phyloP scores from a whole-genome alignment of 2,329 filamentous ascomycete species.

The Coleophoma eucalyptorum region DNA sequence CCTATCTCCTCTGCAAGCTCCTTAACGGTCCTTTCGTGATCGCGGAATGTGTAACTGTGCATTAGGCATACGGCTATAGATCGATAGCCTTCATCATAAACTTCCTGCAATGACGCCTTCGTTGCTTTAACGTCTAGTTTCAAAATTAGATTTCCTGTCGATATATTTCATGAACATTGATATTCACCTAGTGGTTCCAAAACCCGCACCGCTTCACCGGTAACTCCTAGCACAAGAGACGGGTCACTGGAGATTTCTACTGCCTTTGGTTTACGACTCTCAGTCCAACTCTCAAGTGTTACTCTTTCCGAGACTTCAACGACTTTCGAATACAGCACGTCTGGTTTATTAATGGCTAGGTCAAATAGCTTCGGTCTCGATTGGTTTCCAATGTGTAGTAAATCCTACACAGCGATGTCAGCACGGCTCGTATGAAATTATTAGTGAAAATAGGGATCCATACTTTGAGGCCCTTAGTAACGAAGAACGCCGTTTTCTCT shows the following conservation, averaged over 20 bases:
- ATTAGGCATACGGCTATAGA: conserved; percentile 64
- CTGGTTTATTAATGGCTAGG: conserved; percentile 61
- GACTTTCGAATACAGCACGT: conserved; percentile 63
- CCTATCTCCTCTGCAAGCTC: conserved; percentile 58
- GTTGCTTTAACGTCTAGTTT: conserved; percentile 54
- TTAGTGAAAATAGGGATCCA: too few species aligned
- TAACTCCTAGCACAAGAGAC: conserved; percentile 55
- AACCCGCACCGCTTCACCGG: conserved; percentile 61
- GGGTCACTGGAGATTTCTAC: conserved; percentile 39
- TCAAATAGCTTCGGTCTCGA: conserved; percentile 68
- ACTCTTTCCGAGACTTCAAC: conserved; percentile 69
- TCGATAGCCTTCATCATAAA: conserved; percentile 54
- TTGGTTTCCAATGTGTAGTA: conserved; percentile 68
- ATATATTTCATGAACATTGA: conserved; percentile 49
- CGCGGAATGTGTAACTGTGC: conserved; percentile 64
- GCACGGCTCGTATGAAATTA: background rate
- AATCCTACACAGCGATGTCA: conserved; percentile 64
- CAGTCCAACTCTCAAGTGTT: conserved; percentile 66
- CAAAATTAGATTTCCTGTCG: conserved; percentile 47
- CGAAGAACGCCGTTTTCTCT: conserved; percentile 65
- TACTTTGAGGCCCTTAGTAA: conserved; percentile 61
- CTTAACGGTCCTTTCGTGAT: conserved; percentile 58
- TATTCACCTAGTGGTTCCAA: conserved; percentile 45
- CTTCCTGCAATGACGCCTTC: conserved; percentile 46
- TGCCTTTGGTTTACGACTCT: conserved; percentile 62